Conservation (phyloP, 2,329 filamentous ascomycete species). For the Cladosporium sp. region DNA sequence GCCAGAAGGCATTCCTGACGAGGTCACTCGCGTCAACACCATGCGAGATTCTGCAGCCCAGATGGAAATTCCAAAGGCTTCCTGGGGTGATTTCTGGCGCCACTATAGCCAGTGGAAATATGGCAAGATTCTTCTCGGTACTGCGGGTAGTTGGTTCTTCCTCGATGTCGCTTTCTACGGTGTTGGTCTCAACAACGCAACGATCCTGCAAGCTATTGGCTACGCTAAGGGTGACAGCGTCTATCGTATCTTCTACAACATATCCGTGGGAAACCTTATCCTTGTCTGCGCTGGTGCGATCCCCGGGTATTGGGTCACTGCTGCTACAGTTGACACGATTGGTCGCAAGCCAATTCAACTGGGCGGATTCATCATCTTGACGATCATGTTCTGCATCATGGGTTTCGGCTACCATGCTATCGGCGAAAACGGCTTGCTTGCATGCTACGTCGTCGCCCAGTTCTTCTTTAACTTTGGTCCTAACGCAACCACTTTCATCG, state of each 20-base stretch:
- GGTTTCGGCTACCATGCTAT: conserved; percentile 46
- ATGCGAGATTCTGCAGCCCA: conserved; percentile 50
- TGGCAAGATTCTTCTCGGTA: conserved; percentile 68
- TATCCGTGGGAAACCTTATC: conserved; percentile 72
- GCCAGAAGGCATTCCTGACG: conserved; percentile 59
- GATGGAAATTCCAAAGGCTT: conserved; percentile 64
- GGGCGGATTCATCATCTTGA: conserved; percentile 46
- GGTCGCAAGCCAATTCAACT: conserved; percentile 75
- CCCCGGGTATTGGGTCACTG: conserved; percentile 77
- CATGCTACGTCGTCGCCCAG: conserved; percentile 44
- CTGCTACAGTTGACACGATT: conserved; percentile 66
- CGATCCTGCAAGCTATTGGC: conserved; percentile 66
- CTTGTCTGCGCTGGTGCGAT: conserved; percentile 74
- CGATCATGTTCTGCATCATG: conserved; percentile 46
- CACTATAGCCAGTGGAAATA: conserved; percentile 71
- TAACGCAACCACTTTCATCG: conserved; percentile 49
- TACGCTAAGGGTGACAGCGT: conserved; percentile 63
- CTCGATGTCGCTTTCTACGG: conserved; percentile 57
- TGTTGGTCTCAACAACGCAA: conserved; percentile 70
- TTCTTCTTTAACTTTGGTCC: conserved; percentile 54
- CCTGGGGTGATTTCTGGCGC: conserved; percentile 63
- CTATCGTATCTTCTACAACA: conserved; percentile 68
- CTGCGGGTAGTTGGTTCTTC: conserved; percentile 79
- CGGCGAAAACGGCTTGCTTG: conserved; percentile 38
- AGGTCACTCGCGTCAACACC: conserved; percentile 57